Evolutionary conservation across 163 green algal species (phyloP).

Genomic region (Chloroidium sp.): DNA sequence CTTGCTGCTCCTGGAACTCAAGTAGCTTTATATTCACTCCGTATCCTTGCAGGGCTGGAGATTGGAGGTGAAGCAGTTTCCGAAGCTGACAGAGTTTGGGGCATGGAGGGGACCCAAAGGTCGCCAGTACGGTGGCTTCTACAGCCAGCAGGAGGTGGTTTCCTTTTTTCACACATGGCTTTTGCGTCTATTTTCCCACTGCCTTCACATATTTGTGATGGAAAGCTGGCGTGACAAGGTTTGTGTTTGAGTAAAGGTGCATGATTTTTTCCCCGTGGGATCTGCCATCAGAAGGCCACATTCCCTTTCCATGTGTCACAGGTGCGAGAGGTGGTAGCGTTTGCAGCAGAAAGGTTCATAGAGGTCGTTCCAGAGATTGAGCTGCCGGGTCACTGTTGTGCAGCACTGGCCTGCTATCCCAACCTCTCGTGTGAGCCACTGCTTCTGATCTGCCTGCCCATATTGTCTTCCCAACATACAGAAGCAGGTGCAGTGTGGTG

Average conservation of each 20-base stretch:
- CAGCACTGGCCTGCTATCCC: conserved; percentile 53
- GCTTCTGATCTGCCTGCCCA: conserved; percentile 3
- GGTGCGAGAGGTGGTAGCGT: conserved; percentile 39
- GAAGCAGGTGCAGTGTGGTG: too few species aligned
- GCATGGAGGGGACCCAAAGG: conserved; percentile 27
- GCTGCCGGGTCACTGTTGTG: conserved; percentile 55
- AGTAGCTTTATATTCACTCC: too few species aligned
- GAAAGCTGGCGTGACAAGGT: neutral
- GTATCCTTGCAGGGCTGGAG: conserved; percentile 41
- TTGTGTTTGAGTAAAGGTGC: neutral
- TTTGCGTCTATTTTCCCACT: neutral
- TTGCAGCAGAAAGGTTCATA: conserved; percentile 41
- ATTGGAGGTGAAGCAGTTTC: conserved; percentile 43
- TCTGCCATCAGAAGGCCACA: too few species aligned
- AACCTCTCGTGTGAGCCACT: conserved; percentile 40
- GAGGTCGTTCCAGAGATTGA: conserved; percentile 63
- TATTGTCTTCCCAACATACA: neutral
- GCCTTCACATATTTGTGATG: neutral
- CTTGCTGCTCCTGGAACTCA: too few species aligned
- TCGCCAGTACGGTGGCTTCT: conserved; percentile 42
- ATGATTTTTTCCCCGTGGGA: too few species aligned
- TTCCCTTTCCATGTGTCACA: conserved; percentile 2
- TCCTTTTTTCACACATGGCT: neutral
- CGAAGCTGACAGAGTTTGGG: conserved; percentile 43
- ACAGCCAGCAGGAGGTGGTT: conserved; percentile 39